Conservation (phyloP, 148 eudicot species). For the Dysphania ambrosioides region DNA sequence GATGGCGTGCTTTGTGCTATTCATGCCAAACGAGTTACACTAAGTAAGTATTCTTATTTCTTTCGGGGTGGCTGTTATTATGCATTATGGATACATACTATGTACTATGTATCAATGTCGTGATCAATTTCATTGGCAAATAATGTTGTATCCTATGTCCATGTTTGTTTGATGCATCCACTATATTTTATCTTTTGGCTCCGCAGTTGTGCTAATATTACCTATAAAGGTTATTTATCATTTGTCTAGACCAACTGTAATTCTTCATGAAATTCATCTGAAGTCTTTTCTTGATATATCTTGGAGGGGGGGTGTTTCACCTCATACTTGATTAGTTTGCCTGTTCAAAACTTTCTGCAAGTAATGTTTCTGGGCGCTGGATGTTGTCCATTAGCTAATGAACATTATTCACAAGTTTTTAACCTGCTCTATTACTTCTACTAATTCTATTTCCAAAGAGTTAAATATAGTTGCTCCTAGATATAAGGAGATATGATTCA, state of each 20-base stretch:
- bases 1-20: constrained; percentile 78
- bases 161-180: not conserved
- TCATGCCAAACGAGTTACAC: constrained; percentile 82
- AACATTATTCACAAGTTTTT: too few relatives aligned
- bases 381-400: too few relatives aligned
- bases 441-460: too few relatives aligned
- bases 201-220: not conserved
- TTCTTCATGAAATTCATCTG: not conserved
- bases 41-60: constrained; percentile 55
- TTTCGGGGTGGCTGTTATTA: not conserved
- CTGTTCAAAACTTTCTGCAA: too few relatives aligned
- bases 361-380: not conserved
- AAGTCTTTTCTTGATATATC: not conserved
- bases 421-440: not conserved
- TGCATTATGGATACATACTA: not conserved
- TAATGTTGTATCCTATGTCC: not conserved
- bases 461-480: too few relatives aligned
- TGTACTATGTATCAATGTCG: too few relatives aligned
- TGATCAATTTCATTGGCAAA: not conserved
- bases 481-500: not conserved
- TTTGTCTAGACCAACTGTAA: not conserved
- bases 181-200: not conserved
- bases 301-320: not conserved
- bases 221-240: not conserved
- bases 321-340: not conserved